Percentiles rank a stretch among this genome's conserved stretches.
Conservation (phyloP, 2,329 filamentous ascomycete species). For the Talaromyces sp. region DNA sequence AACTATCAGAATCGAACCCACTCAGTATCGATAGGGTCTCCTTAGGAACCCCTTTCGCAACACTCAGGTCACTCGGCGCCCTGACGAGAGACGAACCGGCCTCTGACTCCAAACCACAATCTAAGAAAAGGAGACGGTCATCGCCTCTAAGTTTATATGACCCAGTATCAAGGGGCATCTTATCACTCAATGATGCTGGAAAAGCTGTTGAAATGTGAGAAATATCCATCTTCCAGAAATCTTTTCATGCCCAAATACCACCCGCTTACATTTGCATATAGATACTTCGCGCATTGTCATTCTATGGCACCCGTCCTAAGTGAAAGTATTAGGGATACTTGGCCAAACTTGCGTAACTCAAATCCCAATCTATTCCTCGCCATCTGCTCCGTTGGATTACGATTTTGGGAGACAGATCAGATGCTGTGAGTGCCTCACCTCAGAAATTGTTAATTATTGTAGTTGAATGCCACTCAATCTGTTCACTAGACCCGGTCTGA, state of each 20-base stretch:
- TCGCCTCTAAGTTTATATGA: neutral
- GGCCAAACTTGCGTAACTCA: constrained; percentile 6
- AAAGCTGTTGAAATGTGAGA: constrained; percentile 3
- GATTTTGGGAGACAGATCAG: constrained; percentile 20
- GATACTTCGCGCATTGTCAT: constrained; percentile 25
- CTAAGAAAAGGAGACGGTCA: neutral
- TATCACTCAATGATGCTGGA: constrained; percentile 4
- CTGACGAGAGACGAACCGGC: constrained; percentile 18
- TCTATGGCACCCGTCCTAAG: constrained; percentile 19
- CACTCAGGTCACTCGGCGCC: constrained; percentile 21
- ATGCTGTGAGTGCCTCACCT: constrained; percentile 6
- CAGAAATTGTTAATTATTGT: neutral
- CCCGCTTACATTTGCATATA: neutral
- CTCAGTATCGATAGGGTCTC: constrained; percentile 22
- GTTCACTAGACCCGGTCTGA: neutral
- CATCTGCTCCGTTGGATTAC: constrained; percentile 22
- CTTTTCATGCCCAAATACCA: neutral
- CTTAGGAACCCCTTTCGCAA: constrained; percentile 23
- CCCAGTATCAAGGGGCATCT: neutral
- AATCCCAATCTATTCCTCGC: constrained; percentile 21
- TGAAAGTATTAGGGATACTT: constrained; percentile 18
- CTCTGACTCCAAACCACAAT: constrained; percentile 14
- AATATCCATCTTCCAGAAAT: neutral
- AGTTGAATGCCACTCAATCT: neutral
- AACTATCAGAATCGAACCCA: neutral